These are phyloP conservation scores for Aspergillus panamensis DNA, from an alignment of 495 filamentous ascomycete genomes.

Conservation along the genomic window DNA sequence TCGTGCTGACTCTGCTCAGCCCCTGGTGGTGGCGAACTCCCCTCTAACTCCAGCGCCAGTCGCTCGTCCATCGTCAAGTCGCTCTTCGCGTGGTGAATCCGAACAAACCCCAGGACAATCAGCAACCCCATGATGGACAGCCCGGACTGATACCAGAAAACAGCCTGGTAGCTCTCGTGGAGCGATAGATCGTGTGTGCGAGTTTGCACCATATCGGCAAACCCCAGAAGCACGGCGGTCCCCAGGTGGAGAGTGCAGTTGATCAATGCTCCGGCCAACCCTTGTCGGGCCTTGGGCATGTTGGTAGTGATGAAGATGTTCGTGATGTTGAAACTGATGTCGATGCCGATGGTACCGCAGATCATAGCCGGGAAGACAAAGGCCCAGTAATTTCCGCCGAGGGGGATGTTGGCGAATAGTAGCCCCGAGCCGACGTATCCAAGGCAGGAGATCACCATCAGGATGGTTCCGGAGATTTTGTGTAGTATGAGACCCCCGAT, in stretches of 20 bases:
- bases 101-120: constrained; percentile 58
- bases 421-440: constrained; percentile 63
- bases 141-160: constrained; percentile 46
- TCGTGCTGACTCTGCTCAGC: neutral
- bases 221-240: constrained; percentile 75
- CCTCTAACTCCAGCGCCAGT: neutral
- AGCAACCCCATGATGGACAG: constrained; percentile 50
- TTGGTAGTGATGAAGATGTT: constrained; percentile 83
- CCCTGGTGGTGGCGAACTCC: neutral
- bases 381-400: constrained; percentile 61
- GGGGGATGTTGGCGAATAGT: constrained; percentile 69
- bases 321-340: constrained; percentile 78
- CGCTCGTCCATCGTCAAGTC: constrained; percentile 66
- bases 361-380: constrained; percentile 82
- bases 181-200: constrained; percentile 47
- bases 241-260: constrained; percentile 69
- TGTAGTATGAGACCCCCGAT: constrained; percentile 76
- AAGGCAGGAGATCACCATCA: constrained; percentile 64
- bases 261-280: constrained; percentile 69
- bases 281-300: constrained; percentile 66
- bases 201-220: constrained; percentile 67
- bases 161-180: constrained; percentile 54
- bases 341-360: constrained; percentile 74
- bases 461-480: constrained; percentile 63
- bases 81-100: constrained; percentile 62